A percentile compares a stretch with the other conserved stretches of the same genome.
phyloP scores from a whole-genome alignment of 768 basidiomycete genomes.

The Russula olivacea region DNA sequence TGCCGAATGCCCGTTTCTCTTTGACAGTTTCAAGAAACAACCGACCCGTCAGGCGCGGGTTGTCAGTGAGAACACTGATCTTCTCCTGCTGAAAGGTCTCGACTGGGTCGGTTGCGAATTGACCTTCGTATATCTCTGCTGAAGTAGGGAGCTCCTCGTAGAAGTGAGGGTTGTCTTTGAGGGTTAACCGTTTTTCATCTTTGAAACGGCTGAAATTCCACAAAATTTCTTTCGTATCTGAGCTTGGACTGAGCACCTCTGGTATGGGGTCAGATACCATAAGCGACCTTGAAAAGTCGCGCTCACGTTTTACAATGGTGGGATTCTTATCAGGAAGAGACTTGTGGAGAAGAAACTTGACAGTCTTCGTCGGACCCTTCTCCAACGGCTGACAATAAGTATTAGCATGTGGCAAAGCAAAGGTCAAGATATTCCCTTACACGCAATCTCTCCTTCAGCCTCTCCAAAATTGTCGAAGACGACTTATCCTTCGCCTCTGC shows the following conservation, averaged over 20 bases:
- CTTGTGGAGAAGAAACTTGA: neutral
- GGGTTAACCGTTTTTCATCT: conserved; percentile 1
- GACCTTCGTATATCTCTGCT: neutral
- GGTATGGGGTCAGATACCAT: neutral
- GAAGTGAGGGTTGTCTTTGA: conserved; percentile 15
- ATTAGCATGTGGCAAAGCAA: neutral
- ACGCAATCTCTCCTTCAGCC: neutral
- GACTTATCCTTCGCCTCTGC: neutral
- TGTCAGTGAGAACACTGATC: conserved; percentile 10
- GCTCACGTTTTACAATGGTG: neutral
- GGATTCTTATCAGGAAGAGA: neutral
- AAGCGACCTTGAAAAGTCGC: neutral
- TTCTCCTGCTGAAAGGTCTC: neutral
- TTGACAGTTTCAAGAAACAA: conserved; percentile 3
- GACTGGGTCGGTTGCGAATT: neutral
- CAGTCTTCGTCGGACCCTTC: neutral
- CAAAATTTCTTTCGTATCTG: conserved; percentile 4
- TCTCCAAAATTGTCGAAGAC: neutral
- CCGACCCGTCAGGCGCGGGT: neutral
- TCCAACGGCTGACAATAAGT: neutral
- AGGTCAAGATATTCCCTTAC: neutral
- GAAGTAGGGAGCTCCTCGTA: neutral
- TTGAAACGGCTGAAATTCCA: conserved; percentile 19
- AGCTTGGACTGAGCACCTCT: conserved; percentile 6
- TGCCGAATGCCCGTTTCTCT: neutral